Evolutionary conservation across 2,329 filamentous ascomycete genomes (phyloP), one percentile per base, ranked within the genome.

Genomic region (Penicillium aurantiogriseum): DNA sequence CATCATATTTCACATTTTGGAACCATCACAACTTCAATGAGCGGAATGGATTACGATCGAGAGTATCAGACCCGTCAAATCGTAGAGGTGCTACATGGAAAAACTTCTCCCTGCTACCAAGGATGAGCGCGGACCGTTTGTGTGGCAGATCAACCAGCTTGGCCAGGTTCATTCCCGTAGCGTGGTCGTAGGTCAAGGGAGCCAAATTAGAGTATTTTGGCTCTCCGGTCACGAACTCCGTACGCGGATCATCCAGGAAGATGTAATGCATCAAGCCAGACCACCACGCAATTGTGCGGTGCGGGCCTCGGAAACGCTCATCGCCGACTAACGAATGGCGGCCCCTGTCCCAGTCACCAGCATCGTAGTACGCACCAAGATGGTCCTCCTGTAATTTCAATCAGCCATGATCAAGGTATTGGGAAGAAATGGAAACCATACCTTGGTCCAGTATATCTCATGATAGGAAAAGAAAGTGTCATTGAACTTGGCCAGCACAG

Each of bases 361-460:
- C 52, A 23, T 55, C 29, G 38, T 55, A 55, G 29, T 55, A 55
- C 36, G 52, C 52, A 33, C 52, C 52, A 21, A 55, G 45, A 27
- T 55, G 52, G n/a, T 55, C 52, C 23, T 55, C 52, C 52, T 55
- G 6, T 13, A n/a, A 17, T 13, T 36, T 3, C 9, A 21, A 7
- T 55, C 13, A 49, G 36, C 36, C 36, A 49, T 8, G 11, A 6
- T 13, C 21, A 17, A 9, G 19, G 13, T 2, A 1, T 10, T 8
- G 2, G 10, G 10, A 13, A 15, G 4, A n/a, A 15, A 7, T 35
- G 13, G 10, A 35, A 9, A 39, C 63, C 72, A 58, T 74, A 83
- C 81, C 78, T 85, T 85, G 27, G 85, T 87, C 88, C 88, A 92
- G 72, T 91, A 92, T 2, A 91, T 80, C 72, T 92, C 89, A 69